Evolutionary conservation across 331 rosid genomes (phyloP), one percentile per base, ranked within the genome.

Genomic region (Quercus tomentella): DNA sequence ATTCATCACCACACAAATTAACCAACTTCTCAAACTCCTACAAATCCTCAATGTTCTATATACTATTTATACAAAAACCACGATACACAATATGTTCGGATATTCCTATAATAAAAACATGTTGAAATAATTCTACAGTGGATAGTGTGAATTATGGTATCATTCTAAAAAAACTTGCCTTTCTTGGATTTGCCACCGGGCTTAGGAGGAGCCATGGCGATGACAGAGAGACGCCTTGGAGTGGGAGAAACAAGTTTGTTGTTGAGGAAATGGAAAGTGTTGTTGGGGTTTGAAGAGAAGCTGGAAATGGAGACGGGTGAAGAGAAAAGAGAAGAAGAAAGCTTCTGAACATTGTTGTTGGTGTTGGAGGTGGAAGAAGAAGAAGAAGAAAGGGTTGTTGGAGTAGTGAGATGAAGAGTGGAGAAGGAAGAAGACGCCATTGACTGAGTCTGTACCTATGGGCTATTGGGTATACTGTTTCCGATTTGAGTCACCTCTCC

Each of bases 131-230:
- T 41, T 8, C 49, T 8, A 41, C 49, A 41, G 49, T 41, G 49
- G 49, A 41, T 41, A 41, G 49, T 41, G 49, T 8, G 17, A 49
- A 3, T 12, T 49, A 49, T 11, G 54, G 54, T 49, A 12, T 12
- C 17, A 14, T 49, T 11, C 54, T 11, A 14, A 49, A 49, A 26
- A 30, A 55, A 30, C 7, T 14, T 65, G 90, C 99, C 99, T 89
- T 96, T 96, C 84, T 93, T 96, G 77, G 91, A 75, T 77, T 96
- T 96, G 1, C 98, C 98, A 3, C 91, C 94, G 16, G 99, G 91
- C 74, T 95, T 95, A 2, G 99, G 99, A 0, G 99, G 98, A 76
- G 99, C 99, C 99, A 96, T 96, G 4, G 99, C 89, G 37, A 77
- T 83, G 70, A 96, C 87, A 68, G 73, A 31, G 86, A 93, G 88